Evolutionary conservation across 2,329 filamentous ascomycete species (phyloP), one percentile per base, ranked within the genome.

Genomic region (Bertia moriformis): DNA sequence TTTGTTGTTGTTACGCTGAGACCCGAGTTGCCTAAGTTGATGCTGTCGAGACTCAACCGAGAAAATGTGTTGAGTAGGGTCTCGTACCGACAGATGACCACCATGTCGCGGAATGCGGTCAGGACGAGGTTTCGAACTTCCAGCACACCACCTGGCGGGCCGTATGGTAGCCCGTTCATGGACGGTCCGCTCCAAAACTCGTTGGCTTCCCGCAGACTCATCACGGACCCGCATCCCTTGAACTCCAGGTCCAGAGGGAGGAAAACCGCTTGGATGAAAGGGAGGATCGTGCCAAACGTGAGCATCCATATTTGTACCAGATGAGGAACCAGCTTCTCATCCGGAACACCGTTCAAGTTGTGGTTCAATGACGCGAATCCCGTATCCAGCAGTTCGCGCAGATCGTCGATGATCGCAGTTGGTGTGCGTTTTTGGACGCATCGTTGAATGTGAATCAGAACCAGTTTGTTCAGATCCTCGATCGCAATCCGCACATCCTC

Each of bases 251-350:
- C 75, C 4, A 80, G 56, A 0, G 75, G 75, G 0, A 80, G 57
- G 46, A 80, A 79, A 3, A 79, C 75, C 2, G 74, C 75, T 54
- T 79, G 74, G 14, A 80, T 65, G 47, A 78, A 80, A 0, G 75
- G 75, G 0, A 79, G 54, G n/a, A 80, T 74, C 4, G 65, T 73
- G 38, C 71, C 71, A 48, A 79, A 78, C 2, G 78, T 71, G 3
- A 72, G 61, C 40, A 73, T 64, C 75, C 75, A 80, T 54, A 78
- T 71, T 40, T 76, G 70, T 3, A 78, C 73, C 1, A 80, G 59
- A 50, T 74, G 67, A 0, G 72, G 69, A 3, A 80, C 70, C 2
- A 80, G 60, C 38, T 71, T 63, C 40, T 78, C 74, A 46, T 80
- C 75, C 0, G 72, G 68, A 1, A 76, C 59, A 4, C 66, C 62